Base-by-base conservation (phyloP, 805 yeast genomes). In the Metschnikowia peoriensis region DNA sequence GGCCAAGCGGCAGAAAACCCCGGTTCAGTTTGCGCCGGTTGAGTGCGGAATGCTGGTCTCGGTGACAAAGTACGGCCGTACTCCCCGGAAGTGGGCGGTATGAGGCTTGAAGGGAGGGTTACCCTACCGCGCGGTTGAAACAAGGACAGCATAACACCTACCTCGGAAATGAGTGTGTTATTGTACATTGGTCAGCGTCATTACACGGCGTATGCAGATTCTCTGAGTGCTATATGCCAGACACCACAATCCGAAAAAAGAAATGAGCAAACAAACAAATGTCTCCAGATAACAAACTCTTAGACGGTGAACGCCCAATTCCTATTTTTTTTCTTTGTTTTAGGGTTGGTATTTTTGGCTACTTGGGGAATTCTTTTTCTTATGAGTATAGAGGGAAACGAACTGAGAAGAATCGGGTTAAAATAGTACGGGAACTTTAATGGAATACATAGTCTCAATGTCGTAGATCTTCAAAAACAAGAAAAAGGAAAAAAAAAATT, bases 241-340 rank as follows among this genome's bases (percentile, higher is more conserved):
- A 47, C 22, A 28, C 32, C 50, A 40, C 9, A 27, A 28, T n/a
- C 50, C 45, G 15, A 28, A 47, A 47, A 47, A 47, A 42, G 46
- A 41, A 47, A 41, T 35, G 42, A 8, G 42, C 28, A 38, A 41
- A 41, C 42, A 35, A 8, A 11, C 16, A 47, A 46, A 46, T 46
- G 50, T 47, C 50, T 35, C 41, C 41, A 22, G 51, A 47, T 47
- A 47, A 42, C 51, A 47, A 47, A 39, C 17, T 22, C 40, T 27
- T 12, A 17, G 15, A 27, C 10, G 37, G 42, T 17, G 17, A 40
- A 10, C 17, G 9, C 14, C 28, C 28, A 12, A 15, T 9, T 8
- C 15, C 10, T 16, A 7, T 38, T 38, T 38, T 16, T 38, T 14
- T 11, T n/a, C 22, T 2, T 22, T 22, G 4, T 22, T 22, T 22